Conservation (phyloP, 805 yeast genomes). For the Candida hungchunana region DNA sequence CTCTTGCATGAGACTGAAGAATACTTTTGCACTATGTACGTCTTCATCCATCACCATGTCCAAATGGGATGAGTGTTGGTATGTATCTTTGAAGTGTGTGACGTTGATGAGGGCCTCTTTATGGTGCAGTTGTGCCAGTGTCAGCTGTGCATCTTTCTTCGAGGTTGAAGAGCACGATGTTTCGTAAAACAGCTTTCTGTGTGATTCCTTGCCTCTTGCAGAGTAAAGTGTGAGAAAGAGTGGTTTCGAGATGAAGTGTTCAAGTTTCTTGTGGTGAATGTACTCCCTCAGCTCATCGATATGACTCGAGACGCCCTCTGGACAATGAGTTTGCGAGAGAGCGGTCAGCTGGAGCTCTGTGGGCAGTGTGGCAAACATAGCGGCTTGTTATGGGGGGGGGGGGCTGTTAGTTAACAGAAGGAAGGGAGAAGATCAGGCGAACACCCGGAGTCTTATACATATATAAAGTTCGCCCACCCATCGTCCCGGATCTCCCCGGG, state of each 20-base stretch:
- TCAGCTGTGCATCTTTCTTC: background rate
- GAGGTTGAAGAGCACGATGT: conserved; percentile 2
- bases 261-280: conserved; percentile 4
- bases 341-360: conserved; percentile 11
- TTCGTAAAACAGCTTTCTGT: conserved; percentile 10
- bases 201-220: conserved; percentile 5
- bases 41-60: conserved; percentile 10
- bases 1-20: background rate
- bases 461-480: background rate
- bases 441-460: background rate
- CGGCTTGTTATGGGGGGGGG: background rate
- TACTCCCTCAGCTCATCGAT: conserved; percentile 1
- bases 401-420: background rate
- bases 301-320: conserved; percentile 1
- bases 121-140: conserved; percentile 6
- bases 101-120: conserved; percentile 7
- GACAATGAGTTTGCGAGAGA: conserved; percentile 10
- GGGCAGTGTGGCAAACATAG: conserved; percentile 5
- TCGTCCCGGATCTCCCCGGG: background rate
- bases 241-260: conserved; percentile 5
- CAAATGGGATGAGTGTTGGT: conserved; percentile 6
- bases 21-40: conserved; percentile 1
- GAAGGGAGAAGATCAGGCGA: background rate
- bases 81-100: conserved; percentile 4
- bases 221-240: conserved; percentile 8